Conservation (phyloP, 1,139 yeast genomes). For the Arxiozyma slooffiae region DNA sequence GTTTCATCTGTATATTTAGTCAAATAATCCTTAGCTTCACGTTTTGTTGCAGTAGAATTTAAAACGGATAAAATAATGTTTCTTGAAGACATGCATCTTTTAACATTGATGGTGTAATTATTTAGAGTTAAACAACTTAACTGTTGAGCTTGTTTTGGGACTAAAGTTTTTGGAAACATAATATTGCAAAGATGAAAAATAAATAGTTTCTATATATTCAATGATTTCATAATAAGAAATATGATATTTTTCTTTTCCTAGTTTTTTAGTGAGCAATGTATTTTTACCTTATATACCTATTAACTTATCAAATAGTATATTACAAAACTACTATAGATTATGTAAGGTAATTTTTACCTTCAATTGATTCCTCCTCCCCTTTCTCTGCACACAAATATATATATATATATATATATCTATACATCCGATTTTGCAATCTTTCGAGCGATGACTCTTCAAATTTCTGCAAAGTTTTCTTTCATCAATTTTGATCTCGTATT, state of each 20-base stretch:
- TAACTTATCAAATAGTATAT: too few relatives aligned
- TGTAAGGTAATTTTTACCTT: too few relatives aligned
- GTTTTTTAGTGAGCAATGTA: not conserved
- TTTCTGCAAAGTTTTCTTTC: not conserved
- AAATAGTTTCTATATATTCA: not conserved
- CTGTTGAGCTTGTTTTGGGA: not conserved
- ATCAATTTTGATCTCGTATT: not conserved
- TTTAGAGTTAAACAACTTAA: not conserved
- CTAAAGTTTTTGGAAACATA: not conserved
- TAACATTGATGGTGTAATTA: not conserved
- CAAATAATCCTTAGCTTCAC: conserved; percentile 62
- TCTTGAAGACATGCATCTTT: conserved; percentile 32
- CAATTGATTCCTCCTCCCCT: not conserved
- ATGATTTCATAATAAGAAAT: not conserved
- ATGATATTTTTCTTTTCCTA: not conserved
- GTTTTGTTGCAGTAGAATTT: conserved; percentile 64
- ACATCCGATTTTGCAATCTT: not conserved
- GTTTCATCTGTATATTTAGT: conserved; percentile 39
- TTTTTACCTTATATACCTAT: not conserved
- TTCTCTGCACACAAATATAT: too few relatives aligned
- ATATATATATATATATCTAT: too few relatives aligned
- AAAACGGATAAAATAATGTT: conserved; percentile 55
- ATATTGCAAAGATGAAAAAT: not conserved
- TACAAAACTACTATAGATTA: not conserved
- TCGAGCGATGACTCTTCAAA: not conserved